Evolutionary conservation across 306 rosid genomes (phyloP), one percentile per base, ranked within the genome.

Genomic region (Gastrolobium villosum): DNA sequence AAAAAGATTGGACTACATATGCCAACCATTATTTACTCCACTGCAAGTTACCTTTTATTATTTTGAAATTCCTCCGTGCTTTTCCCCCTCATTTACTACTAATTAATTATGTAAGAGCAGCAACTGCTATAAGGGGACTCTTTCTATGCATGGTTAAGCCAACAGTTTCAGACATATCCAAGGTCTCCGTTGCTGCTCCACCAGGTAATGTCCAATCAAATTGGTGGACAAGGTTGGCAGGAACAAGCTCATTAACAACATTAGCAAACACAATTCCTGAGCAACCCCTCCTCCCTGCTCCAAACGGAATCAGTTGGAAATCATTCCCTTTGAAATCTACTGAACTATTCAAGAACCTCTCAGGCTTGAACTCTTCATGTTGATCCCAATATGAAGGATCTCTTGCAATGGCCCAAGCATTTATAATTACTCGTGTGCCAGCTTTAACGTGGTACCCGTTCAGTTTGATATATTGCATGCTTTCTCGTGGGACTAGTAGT

Each of bases 341-440:
- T 20, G n/a, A 14, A n/a, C 50, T 76, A 6, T 60, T 63, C 81
- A 83, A 13, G 37, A 86, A 83, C 77, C 82, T 83, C 60, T 83
- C 79, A 0, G 87, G 87, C 5, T 50, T 1, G 26, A 83, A 83
- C 36, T 80, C 79, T 10, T 83, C 63, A 3, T 85, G 79, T 4
- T 66, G 15, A 10, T 80, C 81, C 81, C 85, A 83, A 0, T 40
- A 45, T 4, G 5, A 2, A 0, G 74, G 48, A 40, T 86, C 85
- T 43, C 87, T 80, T 69, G 73, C 85, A 1, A 83, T 86, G 3
- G 72, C 76, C 89, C 85, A 72, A 2, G 79, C 79, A 56, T 86
- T 83, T 0, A 80, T 31, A 10, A 80, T 64, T 11, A 65, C 68
- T 44, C 1, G 68, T 1, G 84, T 73, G 5, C 69, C 43, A 7